Conservation (phyloP, 305 asterid species). For the Monarda citriodora region DNA sequence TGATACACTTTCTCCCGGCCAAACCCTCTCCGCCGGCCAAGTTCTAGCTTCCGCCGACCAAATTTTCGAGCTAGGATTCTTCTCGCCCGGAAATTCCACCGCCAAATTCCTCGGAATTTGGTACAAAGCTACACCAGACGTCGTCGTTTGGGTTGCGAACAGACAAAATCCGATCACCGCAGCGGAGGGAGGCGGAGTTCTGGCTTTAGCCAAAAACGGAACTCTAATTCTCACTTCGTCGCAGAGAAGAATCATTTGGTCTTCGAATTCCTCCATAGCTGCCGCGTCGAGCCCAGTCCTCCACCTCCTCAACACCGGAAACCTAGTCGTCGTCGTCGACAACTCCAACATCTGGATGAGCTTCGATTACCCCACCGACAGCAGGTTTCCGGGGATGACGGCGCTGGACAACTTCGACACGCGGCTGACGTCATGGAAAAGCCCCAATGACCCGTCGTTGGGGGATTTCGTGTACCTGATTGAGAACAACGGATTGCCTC, state of each 20-base stretch:
- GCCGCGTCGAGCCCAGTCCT: conserved; percentile 16
- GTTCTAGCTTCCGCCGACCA: conserved; percentile 3
- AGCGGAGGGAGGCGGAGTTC: conserved; percentile 2
- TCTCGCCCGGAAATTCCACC: conserved; percentile 14
- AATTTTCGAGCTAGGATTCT: conserved; percentile 21
- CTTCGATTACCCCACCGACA: conserved; percentile 14
- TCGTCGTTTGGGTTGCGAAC: conserved; percentile 22
- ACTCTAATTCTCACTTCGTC: conserved; percentile 15
- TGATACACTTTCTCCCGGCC: conserved; percentile 1
- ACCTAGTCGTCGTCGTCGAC: conserved; percentile 9
- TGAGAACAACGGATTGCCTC: conserved; percentile 15
- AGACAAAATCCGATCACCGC: conserved; percentile 12
- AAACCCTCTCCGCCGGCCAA: conserved; percentile 3
- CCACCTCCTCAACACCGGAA: conserved; percentile 19
- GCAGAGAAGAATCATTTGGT: neutral
- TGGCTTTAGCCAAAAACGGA: conserved; percentile 2
- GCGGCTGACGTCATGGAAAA: conserved; percentile 10
- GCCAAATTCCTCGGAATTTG: conserved; percentile 16
- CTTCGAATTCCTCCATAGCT: neutral
- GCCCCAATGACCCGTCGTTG: neutral
- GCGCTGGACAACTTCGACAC: conserved; percentile 1
- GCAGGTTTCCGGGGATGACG: conserved; percentile 16
- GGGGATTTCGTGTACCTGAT: conserved; percentile 7
- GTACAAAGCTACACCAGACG: conserved; percentile 19
- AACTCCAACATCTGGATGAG: conserved; percentile 14